A percentile compares a stretch with the other conserved stretches of the same genome.
These are phyloP conservation scores for Coemansia sp. DNA, from an alignment of 192 early-diverging fungal genomes.

Conservation along the genomic window DNA sequence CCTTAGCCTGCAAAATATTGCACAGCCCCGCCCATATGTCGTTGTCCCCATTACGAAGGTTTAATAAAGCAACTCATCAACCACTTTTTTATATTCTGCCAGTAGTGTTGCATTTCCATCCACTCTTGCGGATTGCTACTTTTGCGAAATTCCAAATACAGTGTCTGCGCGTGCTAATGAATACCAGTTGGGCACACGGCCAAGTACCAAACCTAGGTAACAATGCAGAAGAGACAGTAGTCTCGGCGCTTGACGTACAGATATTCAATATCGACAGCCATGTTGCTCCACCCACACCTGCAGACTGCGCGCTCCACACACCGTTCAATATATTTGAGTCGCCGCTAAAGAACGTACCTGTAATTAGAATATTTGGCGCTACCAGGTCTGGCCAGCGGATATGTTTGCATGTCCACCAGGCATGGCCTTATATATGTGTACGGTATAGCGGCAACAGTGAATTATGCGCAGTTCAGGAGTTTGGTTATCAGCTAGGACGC, in stretches of 20 bases:
- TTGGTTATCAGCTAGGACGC: slow-evolving; percentile 27
- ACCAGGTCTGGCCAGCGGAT: slow-evolving; percentile 68
- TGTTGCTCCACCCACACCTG: slow-evolving; percentile 29
- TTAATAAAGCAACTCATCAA: no score
- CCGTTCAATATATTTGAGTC: slow-evolving; percentile 39
- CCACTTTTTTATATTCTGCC: no score
- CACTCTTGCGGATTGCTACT: not conserved
- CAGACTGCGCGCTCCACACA: slow-evolving; percentile 17
- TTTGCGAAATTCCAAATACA: not conserved
- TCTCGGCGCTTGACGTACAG: slow-evolving; percentile 44
- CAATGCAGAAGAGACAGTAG: not conserved
- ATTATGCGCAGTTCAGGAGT: slow-evolving; percentile 21
- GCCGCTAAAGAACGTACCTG: slow-evolving; percentile 43
- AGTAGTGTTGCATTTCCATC: not conserved
- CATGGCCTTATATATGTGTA: slow-evolving; percentile 81
- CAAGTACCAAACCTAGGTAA: not conserved
- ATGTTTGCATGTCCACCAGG: slow-evolving; percentile 84
- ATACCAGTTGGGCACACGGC: not conserved
- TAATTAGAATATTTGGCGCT: slow-evolving; percentile 80
- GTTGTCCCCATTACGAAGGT: no score
- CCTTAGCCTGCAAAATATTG: no score
- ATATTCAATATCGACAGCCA: slow-evolving; percentile 69
- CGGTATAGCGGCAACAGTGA: slow-evolving; percentile 52
- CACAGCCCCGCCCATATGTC: no score
- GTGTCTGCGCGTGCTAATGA: not conserved